Conservation (phyloP, 1,284 basidiomycete genomes). For the Ganoderma multipileum region DNA sequence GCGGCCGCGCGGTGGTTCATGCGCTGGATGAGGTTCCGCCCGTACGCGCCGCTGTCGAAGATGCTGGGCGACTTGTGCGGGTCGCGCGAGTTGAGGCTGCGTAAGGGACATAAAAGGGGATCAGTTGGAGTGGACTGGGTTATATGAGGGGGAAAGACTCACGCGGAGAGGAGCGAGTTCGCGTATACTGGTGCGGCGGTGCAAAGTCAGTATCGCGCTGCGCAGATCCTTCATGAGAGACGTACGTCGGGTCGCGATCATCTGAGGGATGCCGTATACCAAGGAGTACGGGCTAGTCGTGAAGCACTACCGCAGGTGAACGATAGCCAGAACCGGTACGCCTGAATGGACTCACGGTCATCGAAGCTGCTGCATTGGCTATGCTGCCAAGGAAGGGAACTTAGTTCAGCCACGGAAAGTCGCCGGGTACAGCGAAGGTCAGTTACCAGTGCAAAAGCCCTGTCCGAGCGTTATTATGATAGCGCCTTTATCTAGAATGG, state of each 20-base stretch:
- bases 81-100: conserved; percentile 8
- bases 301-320: not conserved
- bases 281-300: not conserved
- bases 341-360: not conserved
- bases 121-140: not conserved
- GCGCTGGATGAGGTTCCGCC: conserved; percentile 6
- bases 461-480: not conserved
- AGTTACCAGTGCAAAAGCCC: not conserved
- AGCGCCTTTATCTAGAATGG: no score
- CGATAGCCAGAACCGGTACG: not conserved
- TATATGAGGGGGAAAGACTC: not conserved
- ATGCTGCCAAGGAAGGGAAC: not conserved
- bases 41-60: conserved; percentile 7
- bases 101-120: no score
- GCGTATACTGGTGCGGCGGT: not conserved
- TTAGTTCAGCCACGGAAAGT: not conserved
- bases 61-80: not conserved
- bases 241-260: not conserved
- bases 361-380: not conserved
- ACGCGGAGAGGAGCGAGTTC: not conserved
- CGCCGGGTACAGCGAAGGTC: no score
- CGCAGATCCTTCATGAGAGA: not conserved
- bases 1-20: conserved; percentile 2
- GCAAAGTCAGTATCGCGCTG: not conserved
- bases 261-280: not conserved